These are phyloP conservation scores for Fabrea salina DNA, from an alignment of 169 alveolate genomes.

Conservation along the genomic window DNA sequence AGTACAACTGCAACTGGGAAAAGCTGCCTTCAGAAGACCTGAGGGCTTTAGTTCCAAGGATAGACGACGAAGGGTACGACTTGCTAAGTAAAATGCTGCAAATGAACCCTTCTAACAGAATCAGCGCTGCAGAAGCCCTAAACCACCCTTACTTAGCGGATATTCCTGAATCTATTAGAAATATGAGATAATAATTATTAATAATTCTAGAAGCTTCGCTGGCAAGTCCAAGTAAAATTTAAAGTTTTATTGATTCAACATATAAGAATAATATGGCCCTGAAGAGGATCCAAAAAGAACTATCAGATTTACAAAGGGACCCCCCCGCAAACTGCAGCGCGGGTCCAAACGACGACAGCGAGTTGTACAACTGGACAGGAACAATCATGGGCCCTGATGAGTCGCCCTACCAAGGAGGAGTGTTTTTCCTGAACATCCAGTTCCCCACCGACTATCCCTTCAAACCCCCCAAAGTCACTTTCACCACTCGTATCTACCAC, in stretches of 20 bases:
- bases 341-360: slow-evolving; percentile 95
- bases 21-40: slow-evolving; percentile 39
- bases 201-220: too few relatives aligned
- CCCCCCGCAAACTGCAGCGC: slow-evolving; percentile 99
- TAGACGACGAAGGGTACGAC: slow-evolving; percentile 60
- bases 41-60: slow-evolving; percentile 43
- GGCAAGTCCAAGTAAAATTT: too few relatives aligned
- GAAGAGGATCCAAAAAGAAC: slow-evolving; percentile 93
- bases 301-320: slow-evolving; percentile 94
- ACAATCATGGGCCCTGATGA: slow-evolving; percentile 99
- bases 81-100: slow-evolving; percentile 53
- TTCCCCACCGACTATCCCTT: slow-evolving; percentile 99
- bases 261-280: slow-evolving; percentile 79
- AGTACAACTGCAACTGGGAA: slow-evolving; percentile 62
- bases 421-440: slow-evolving; percentile 95
- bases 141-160: slow-evolving; percentile 48
- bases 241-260: too few relatives aligned
- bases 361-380: slow-evolving; percentile 98
- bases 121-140: slow-evolving; percentile 62
- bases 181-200: slow-evolving; percentile 18
- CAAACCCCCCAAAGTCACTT: slow-evolving; percentile 98
- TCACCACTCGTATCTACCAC: slow-evolving; percentile 98
- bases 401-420: slow-evolving; percentile 97
- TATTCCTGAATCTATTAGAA: slow-evolving; percentile 2
- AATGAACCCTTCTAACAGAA: slow-evolving; percentile 65